Conservation (phyloP, 768 basidiomycete genomes). For the Galerina sulciceps region DNA sequence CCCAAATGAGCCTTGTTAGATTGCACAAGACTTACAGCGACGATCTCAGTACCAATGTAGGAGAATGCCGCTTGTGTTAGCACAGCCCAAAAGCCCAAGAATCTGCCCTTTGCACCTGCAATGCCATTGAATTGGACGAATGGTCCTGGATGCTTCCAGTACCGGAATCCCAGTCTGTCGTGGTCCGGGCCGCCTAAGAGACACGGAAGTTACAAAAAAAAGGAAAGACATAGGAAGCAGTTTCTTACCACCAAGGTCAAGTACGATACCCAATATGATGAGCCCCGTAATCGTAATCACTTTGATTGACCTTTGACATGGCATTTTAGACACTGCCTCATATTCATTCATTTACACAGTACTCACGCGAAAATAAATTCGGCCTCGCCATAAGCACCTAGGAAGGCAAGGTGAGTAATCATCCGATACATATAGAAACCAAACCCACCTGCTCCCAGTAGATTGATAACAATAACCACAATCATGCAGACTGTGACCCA, state of each 20-base stretch:
- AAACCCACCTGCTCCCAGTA: constrained; percentile 64
- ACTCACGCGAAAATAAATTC: constrained; percentile 85
- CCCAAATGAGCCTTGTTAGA: neutral
- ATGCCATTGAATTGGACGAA: constrained; percentile 76
- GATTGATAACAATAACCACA: constrained; percentile 77
- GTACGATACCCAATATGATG: constrained; percentile 70
- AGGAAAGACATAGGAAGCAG: neutral
- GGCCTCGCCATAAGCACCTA: constrained; percentile 78
- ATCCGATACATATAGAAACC: neutral
- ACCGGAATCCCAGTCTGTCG: constrained; percentile 73
- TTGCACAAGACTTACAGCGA: constrained; percentile 59
- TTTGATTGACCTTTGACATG: constrained; percentile 68
- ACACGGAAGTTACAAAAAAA: neutral
- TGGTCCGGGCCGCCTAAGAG: constrained; percentile 74
- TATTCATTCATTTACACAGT: constrained; percentile 8
- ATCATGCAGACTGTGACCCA: constrained; percentile 83
- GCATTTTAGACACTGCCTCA: neutral
- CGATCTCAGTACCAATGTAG: constrained; percentile 92
- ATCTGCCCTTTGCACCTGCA: constrained; percentile 70
- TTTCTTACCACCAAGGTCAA: constrained; percentile 74
- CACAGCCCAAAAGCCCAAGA: constrained; percentile 62
- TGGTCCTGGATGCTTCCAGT: constrained; percentile 90
- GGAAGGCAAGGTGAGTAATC: neutral
- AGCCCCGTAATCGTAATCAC: constrained; percentile 82
- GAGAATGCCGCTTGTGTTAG: constrained; percentile 92